phyloP scores from a whole-genome alignment of 2,329 filamentous ascomycete species.

The Alternaria ventricosa region DNA sequence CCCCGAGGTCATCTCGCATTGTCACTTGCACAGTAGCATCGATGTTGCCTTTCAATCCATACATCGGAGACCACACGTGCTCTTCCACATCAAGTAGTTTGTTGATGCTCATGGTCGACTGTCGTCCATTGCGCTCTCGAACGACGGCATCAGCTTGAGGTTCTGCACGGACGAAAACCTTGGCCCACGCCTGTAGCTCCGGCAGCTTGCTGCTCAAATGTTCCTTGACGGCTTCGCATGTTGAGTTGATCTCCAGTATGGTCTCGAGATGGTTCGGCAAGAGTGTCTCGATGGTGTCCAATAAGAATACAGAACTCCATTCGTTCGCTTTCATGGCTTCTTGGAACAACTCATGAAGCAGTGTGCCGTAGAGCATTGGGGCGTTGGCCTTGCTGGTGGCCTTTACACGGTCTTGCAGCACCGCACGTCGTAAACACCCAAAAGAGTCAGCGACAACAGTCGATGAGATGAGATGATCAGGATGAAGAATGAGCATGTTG shows the following conservation, averaged over 20 bases:
- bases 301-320: constrained; percentile 76
- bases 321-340: constrained; percentile 81
- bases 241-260: constrained; percentile 84
- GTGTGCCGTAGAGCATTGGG: constrained; percentile 87
- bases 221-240: constrained; percentile 73
- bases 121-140: constrained; percentile 78
- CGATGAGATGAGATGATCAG: constrained; percentile 92
- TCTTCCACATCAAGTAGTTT: constrained; percentile 97
- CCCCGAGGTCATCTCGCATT: constrained; percentile 72
- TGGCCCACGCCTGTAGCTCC: constrained; percentile 83
- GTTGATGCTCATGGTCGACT: constrained; percentile 81
- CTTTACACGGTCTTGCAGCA: constrained; percentile 94
- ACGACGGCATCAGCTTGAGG: constrained; percentile 77
- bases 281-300: constrained; percentile 69
- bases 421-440: constrained; percentile 85
- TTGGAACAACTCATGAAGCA: constrained; percentile 95
- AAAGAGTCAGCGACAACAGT: constrained; percentile 98
- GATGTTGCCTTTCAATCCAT: constrained; percentile 95
- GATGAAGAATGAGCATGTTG: constrained; percentile 89
- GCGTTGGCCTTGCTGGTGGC: constrained; percentile 80
- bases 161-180: constrained; percentile 74
- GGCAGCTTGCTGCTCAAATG: constrained; percentile 84
- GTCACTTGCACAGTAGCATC: constrained; percentile 93
- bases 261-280: constrained; percentile 84
- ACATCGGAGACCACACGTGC: constrained; percentile 98